Conservation (phyloP, 139 green algal species). For the Micromonas commoda region DNA sequence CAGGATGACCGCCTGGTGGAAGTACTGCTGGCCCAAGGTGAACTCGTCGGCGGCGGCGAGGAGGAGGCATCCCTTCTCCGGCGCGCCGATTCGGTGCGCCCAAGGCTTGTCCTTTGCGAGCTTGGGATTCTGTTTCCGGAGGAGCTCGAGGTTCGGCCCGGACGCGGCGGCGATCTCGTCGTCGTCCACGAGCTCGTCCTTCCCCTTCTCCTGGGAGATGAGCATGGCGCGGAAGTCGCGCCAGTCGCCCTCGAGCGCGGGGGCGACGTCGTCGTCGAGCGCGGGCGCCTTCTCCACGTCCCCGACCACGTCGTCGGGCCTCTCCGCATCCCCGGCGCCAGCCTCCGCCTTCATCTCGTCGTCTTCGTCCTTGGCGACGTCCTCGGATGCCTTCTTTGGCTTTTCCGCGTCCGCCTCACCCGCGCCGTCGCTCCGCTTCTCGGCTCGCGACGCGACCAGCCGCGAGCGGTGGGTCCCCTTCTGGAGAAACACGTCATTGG, state of each 20-base stretch:
- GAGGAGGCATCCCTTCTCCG: constrained; percentile 72
- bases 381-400: too few species aligned
- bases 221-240: constrained; percentile 38
- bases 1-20: constrained; percentile 68
- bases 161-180: background rate
- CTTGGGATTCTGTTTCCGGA: constrained; percentile 5
- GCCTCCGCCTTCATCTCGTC: background rate
- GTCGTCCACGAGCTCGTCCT: background rate
- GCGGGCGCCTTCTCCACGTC: background rate
- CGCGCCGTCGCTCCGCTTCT: too few species aligned
- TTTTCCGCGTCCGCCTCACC: background rate
- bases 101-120: constrained; percentile 38
- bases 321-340: background rate
- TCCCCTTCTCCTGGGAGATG: constrained; percentile 4
- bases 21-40: constrained; percentile 60
- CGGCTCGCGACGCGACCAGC: too few species aligned
- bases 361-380: background rate
- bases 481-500: too few species aligned
- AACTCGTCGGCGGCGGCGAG: constrained; percentile 69
- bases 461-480: too few species aligned
- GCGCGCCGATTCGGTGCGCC: constrained; percentile 62
- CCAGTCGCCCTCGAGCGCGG: constrained; percentile 33
- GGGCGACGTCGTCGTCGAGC: constrained; percentile 15
- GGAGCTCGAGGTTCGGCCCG: constrained; percentile 18
- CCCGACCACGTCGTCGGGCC: background rate